These are phyloP conservation scores for Exophiala spinifera DNA, from an alignment of 2,329 filamentous ascomycete genomes.

Conservation along the genomic window DNA sequence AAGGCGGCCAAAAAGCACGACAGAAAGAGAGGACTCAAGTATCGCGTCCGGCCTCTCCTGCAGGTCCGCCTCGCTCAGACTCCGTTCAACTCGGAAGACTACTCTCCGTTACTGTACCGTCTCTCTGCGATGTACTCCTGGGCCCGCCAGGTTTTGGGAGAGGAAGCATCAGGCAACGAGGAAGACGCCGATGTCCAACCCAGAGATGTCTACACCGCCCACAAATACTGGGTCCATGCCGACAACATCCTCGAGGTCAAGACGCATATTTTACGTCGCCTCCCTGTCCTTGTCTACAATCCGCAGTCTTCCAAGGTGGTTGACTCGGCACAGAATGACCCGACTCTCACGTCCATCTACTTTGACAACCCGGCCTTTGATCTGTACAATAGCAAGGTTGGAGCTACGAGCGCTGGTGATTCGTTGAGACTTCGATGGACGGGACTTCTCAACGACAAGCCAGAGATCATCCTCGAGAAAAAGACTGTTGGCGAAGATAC, in stretches of 20 bases:
- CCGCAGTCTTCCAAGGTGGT: slow-evolving; percentile 78
- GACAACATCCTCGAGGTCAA: slow-evolving; percentile 97
- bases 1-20: slow-evolving; percentile 99
- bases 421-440: slow-evolving; percentile 91
- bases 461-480: slow-evolving; percentile 82
- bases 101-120: slow-evolving; percentile 80
- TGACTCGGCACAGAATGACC: slow-evolving; percentile 73
- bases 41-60: slow-evolving; percentile 87
- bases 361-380: slow-evolving; percentile 87
- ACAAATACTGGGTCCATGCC: slow-evolving; percentile 96
- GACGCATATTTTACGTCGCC: slow-evolving; percentile 84
- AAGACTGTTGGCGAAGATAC: slow-evolving; percentile 78
- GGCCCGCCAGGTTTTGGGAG: slow-evolving; percentile 77
- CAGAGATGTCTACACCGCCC: slow-evolving; percentile 70
- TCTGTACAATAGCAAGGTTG: slow-evolving; percentile 82
- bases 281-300: slow-evolving; percentile 91
- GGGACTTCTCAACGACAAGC: slow-evolving; percentile 72
- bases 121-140: slow-evolving; percentile 96
- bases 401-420: slow-evolving; percentile 68
- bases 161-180: slow-evolving; percentile 45
- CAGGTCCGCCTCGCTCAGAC: slow-evolving; percentile 83
- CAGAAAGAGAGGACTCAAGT: slow-evolving; percentile 79
- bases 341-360: slow-evolving; percentile 91
- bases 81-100: slow-evolving; percentile 93
- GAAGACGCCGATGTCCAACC: slow-evolving; percentile 43